Evolutionary conservation across 768 basidiomycete genomes (phyloP), one percentile per base, ranked within the genome.

Genomic region (Guyanaporus albipodus): DNA sequence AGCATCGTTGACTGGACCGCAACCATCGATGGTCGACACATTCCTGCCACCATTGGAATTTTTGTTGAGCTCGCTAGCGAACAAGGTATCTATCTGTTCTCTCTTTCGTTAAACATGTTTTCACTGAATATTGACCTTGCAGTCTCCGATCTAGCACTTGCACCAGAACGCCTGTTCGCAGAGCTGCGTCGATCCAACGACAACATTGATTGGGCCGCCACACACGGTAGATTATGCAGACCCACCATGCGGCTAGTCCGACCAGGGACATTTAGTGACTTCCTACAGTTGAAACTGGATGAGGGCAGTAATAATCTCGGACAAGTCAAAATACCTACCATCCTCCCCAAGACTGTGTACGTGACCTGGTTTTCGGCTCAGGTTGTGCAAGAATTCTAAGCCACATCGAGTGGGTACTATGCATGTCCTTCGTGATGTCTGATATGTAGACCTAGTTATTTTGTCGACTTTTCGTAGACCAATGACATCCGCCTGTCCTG

Each of bases 171-270:
- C 12, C 4, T 59, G 14, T 36, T 62, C 19, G 57, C 50, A 1
- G 45, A 21, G 11, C 38, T 62, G 4, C 18, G 10, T 2, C 21
- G 26, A 31, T 22, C 24, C 14, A 33, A 27, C 38, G 1, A 26
- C 14, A 34, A 42, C 19, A 5, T 53, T n/a, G 4, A 2, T 4
- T 44, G 31, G 19, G 26, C 23, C 12, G 15, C 38, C 18, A 6
- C 38, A 15, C 23, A 19, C n/a, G 47, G 35, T 0, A 4, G 5
- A 2, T n/a, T 58, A 8, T 31, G 52, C 28, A 45, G 41, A 24
- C 60, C 57, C 23, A 59, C 57, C n/a, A 40, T 63, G 26, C 48
- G 63, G 22, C 42, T 64, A 8, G 52, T 62, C 17, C 35, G 42
- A 26, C 8, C 41, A 2, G 59, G 57, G 14, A 59, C 63, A 6